Base-by-base conservation (phyloP, 345 rosid genomes). In the Eucalyptus marginata region DNA sequence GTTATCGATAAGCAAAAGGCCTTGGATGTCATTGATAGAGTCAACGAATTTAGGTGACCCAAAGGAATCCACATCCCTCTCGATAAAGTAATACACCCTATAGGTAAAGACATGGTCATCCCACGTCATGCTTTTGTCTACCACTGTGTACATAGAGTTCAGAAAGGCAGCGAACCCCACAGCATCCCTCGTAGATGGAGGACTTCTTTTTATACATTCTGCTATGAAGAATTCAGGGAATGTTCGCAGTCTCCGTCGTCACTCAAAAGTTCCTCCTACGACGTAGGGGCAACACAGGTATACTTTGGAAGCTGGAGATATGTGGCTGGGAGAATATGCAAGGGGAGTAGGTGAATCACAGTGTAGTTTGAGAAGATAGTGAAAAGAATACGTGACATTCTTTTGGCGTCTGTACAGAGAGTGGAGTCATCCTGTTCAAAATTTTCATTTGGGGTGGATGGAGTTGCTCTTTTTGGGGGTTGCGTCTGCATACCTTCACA, bases 21-120 rank as follows among this genome's bases (percentile, higher is more conserved):
- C 47, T 91, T 94, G 93, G 97, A 93, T 88, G 91, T 90, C 88
- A 95, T 95, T 13, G 96, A 93, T 88, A 88, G 95, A 68, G 97
- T 95, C 1, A 93, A 92, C 87, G 90, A 88, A 64, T 88, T 90
- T 1, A 92, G 93, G 79, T 88, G 71, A 88, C 29, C 31, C 25
- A 43, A 85, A 22, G 24, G 54, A 17, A 13, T 27, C n/a, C 44
- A 27, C 17, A 87, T 49, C 59, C 47, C 25, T 49, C 64, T 31
- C 46, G 54, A 29, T 86, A 86, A 86, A 50, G 87, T 40, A 49
- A n/a, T n/a, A 29, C 51, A 49, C 43, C 87, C 25, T 86, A 40
- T 43, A 76, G 83, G 54, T 29, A 31, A 18, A 51, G n/a, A 50
- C 87, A 51, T 18, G 87, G 87, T 50, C 64, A 18, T 86, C 87